A percentile compares a stretch with the other conserved stretches of the same genome.
Conservation (phyloP, 306 rosid species). For the Castanospermum australe region DNA sequence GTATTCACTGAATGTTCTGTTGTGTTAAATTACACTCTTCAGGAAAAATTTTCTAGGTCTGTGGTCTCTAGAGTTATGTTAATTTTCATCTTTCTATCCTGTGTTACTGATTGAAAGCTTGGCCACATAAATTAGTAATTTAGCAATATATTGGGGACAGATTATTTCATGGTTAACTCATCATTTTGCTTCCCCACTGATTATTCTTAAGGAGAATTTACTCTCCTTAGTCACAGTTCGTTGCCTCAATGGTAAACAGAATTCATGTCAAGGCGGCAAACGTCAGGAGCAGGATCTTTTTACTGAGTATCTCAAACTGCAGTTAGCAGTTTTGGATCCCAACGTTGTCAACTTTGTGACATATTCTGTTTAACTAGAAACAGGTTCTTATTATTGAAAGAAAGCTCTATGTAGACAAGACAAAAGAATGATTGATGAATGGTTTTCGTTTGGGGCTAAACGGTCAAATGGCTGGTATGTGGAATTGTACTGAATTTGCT, state of each 20-base stretch:
- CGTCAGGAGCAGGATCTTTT: not conserved
- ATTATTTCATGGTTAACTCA: not conserved
- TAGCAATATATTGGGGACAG: not conserved
- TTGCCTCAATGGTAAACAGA: not conserved
- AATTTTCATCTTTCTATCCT: not conserved
- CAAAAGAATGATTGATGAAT: not conserved
- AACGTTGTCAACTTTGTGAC: not conserved
- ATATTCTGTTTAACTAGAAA: not conserved
- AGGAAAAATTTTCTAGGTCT: conserved; percentile 19
- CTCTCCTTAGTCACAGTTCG: not conserved
- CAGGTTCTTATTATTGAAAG: not conserved
- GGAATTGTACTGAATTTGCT: not conserved
- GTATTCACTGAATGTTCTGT: conserved; percentile 13
- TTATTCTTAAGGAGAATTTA: not conserved
- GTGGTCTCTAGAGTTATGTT: conserved; percentile 32
- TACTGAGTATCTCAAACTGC: not conserved
- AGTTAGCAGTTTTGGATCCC: not conserved
- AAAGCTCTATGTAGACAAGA: not conserved
- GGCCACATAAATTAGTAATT: not conserved
- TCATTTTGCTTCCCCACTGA: not conserved
- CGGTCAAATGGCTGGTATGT: not conserved
- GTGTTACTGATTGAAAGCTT: not conserved
- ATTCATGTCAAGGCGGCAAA: not conserved
- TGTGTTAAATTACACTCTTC: conserved; percentile 33
- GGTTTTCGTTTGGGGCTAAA: not conserved